A percentile compares a stretch with the other conserved stretches of the same genome.
phyloP scores from a whole-genome alignment of 805 yeast genomes.

The Candida alai region DNA sequence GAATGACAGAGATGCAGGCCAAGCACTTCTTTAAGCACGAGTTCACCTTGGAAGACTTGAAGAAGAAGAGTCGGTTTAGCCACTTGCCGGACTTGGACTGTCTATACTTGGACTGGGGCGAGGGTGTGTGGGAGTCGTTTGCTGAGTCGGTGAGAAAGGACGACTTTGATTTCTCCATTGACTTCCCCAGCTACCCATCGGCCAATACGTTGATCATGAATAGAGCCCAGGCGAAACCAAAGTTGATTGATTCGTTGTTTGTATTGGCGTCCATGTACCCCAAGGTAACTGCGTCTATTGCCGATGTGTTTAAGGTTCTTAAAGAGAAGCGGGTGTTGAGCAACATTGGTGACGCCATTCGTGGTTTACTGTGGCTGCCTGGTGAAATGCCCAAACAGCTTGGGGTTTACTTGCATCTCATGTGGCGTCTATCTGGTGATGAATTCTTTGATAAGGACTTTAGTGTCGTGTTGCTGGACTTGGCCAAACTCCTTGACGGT shows the following conservation, averaged over 20 bases:
- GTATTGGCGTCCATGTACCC: constrained; percentile 18
- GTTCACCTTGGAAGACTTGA: constrained; percentile 13
- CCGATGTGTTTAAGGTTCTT: constrained; percentile 15
- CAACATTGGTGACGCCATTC: neutral
- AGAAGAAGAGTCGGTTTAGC: constrained; percentile 7
- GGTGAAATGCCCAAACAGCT: too few species aligned
- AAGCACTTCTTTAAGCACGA: constrained; percentile 26
- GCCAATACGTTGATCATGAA: constrained; percentile 9
- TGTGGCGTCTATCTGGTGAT: constrained; percentile 5
- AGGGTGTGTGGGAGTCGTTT: constrained; percentile 14
- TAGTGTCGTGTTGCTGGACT: constrained; percentile 22
- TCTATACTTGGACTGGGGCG: constrained; percentile 14
- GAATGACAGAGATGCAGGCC: constrained; percentile 21
- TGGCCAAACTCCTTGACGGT: constrained; percentile 32
- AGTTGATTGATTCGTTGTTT: constrained; percentile 15
- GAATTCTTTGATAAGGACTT: constrained; percentile 1
- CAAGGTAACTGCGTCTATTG: constrained; percentile 15
- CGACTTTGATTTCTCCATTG: constrained; percentile 9
- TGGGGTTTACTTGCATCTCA: constrained; percentile 8
- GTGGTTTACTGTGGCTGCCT: constrained; percentile 2
- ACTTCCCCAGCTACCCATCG: constrained; percentile 9
- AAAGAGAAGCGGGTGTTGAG: neutral
- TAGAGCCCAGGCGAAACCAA: constrained; percentile 7
- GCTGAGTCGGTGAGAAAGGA: constrained; percentile 10
- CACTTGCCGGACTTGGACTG: too few species aligned